Base-by-base conservation (phyloP, 768 basidiomycete species). In the Mycena indigotica region DNA sequence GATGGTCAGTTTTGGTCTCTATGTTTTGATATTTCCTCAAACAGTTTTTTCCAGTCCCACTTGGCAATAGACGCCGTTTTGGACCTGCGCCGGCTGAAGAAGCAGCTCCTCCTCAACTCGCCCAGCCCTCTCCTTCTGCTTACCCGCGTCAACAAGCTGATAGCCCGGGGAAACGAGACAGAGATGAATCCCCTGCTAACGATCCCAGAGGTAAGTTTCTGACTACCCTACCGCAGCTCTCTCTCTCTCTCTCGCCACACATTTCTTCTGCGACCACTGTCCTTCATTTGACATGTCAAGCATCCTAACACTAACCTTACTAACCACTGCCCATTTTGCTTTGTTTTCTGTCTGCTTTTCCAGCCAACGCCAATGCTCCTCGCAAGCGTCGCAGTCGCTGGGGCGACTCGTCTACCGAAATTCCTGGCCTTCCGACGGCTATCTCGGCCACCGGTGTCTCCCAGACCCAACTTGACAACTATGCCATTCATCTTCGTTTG, bases 321-420 rank as follows among this genome's bases (percentile, higher is more conserved):
- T 68, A 61, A 75, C 79, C 72, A 65, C 73, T 67, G 76, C 73
- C 77, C 69, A 73, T 59, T 65, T 49, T 59, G 38, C 46, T 46
- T 38, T 55, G 41, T 21, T 13, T 6, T 45, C 19, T 51, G 44
- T 52, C 38, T 24, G 19, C 45, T n/a, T 44, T 45, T 65, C 67
- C 73, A 91, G 90, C 85, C 81, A 86, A 90, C 71, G 82, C 87
- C 55, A 91, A 93, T 70, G 89, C 87, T 64, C 87, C 94, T 65
- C 88, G 95, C 62, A 98, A 98, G 78, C 86, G 96, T 62, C 90
- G 93, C 65, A 97, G 95, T 68, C 91, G 97, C 56, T 99, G 95
- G 95, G 97, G 97, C 64, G 96, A 97, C 66, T 91, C 86, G 58
- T 92, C 92, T 72, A 84, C 88, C 50, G 90, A 95, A 65, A 89